Percentiles rank a stretch among this genome's conserved stretches.
Conservation (phyloP, 176 grass and related monocot species). For the Oryza punctata region DNA sequence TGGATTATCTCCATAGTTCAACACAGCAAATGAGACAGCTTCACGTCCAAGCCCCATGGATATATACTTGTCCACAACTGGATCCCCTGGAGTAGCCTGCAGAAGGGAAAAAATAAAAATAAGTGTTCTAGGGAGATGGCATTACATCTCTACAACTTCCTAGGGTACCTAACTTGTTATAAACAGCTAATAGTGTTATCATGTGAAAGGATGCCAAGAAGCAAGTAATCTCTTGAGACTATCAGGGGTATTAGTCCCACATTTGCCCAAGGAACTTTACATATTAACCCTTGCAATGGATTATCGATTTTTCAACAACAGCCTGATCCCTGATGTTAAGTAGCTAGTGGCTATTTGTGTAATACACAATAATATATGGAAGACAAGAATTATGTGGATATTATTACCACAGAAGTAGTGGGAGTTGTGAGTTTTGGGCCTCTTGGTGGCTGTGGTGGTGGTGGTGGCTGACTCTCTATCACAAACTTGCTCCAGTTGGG, state of each 20-base stretch:
- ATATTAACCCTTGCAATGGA: not conserved
- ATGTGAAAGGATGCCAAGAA: not conserved
- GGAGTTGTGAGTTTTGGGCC: conserved; percentile 40
- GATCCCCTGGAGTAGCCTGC: conserved; percentile 73
- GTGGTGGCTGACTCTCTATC: conserved; percentile 49
- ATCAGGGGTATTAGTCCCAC: not conserved
- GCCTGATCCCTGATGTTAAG: not conserved
- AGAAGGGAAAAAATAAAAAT: conserved; percentile 26
- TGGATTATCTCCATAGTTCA: conserved; percentile 93
- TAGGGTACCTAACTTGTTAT: not conserved
- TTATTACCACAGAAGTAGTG: conserved; percentile 32
- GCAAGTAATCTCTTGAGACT: not conserved
- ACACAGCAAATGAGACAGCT: conserved; percentile 82
- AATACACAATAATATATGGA: not conserved
- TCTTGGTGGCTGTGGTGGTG: conserved; percentile 37
- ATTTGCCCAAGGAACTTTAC: not conserved
- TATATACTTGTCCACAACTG: conserved; percentile 83
- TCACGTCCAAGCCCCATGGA: conserved; percentile 80
- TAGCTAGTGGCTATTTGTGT: not conserved
- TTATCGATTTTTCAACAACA: not conserved
- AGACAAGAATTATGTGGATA: not conserved
- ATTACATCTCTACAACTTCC: not conserved
- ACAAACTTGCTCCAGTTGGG: conserved; percentile 86
- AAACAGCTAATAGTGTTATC: conserved; percentile 5
- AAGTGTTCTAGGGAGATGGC: not conserved